These are phyloP conservation scores for Pueraria montana DNA, from an alignment of 306 rosid species.

Conservation along the genomic window DNA sequence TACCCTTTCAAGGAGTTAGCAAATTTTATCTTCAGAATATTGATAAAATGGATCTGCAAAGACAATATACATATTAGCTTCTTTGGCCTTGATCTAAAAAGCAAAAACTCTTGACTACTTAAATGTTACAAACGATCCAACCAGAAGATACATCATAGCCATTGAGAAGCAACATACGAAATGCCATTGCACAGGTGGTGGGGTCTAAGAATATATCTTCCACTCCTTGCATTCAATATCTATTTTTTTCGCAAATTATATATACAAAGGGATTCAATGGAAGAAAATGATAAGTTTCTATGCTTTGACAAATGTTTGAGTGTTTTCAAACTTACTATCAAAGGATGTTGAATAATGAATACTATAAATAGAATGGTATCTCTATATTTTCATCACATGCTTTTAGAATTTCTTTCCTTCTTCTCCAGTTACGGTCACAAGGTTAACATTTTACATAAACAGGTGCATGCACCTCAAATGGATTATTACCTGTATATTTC, in stretches of 20 bases:
- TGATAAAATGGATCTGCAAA: constrained; percentile 72
- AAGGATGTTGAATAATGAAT: not conserved
- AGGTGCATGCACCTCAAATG: constrained; percentile 36
- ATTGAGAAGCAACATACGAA: constrained; percentile 69
- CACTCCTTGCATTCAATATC: constrained; percentile 70
- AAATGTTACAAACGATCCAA: constrained; percentile 29
- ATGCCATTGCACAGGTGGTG: constrained; percentile 83
- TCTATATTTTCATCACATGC: not conserved
- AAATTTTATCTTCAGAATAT: constrained; percentile 70
- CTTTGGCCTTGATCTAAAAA: not conserved
- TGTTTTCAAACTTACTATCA: too few relatives aligned
- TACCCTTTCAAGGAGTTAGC: constrained; percentile 74
- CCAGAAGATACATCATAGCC: constrained; percentile 88
- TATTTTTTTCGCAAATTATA: constrained; percentile 46
- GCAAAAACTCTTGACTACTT: not conserved
- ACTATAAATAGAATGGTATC: not conserved
- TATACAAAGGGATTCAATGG: not conserved
- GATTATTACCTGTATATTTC: constrained; percentile 76
- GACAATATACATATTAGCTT: constrained; percentile 31
- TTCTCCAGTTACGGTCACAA: constrained; percentile 28
- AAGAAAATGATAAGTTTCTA: not conserved
- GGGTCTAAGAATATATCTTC: constrained; percentile 77
- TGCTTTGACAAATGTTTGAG: not conserved
- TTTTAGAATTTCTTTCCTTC: constrained; percentile 21
- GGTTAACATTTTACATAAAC: constrained; percentile 9